A percentile compares a stretch with the other conserved stretches of the same genome.
These are phyloP conservation scores for Venturia oleaginea DNA, from an alignment of 2,329 filamentous ascomycete genomes.

Conservation along the genomic window DNA sequence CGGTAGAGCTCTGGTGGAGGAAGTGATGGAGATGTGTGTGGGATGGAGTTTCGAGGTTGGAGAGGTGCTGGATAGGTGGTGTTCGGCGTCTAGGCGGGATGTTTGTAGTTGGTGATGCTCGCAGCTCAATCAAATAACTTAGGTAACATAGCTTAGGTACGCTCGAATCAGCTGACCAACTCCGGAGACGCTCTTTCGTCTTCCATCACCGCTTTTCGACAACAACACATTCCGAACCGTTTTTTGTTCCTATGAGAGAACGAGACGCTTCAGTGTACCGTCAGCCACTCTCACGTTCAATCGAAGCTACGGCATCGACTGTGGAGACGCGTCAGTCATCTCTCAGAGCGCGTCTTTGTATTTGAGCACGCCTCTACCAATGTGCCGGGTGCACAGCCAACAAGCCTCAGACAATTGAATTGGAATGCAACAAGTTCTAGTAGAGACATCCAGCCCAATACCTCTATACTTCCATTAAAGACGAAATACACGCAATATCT, in stretches of 20 bases:
- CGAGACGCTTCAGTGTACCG: background rate
- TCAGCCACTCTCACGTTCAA: background rate
- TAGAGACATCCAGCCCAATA: background rate
- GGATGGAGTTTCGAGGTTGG: background rate
- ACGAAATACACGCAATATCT: background rate
- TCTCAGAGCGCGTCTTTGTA: background rate
- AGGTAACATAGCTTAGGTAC: background rate
- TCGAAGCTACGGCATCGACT: background rate
- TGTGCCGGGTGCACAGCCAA: too few species aligned
- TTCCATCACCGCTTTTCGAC: background rate
- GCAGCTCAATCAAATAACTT: background rate
- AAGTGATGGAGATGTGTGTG: background rate
- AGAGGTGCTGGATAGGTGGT: background rate
- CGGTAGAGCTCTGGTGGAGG: background rate
- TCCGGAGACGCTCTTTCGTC: background rate
- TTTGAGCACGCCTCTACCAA: too few species aligned
- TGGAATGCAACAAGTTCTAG: too few species aligned
- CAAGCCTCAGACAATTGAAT: too few species aligned
- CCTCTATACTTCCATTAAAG: background rate
- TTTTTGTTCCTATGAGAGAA: background rate
- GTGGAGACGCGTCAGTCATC: background rate
- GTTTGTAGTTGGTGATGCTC: conserved; percentile 3
- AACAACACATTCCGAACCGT: background rate
- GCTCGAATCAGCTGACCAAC: background rate
- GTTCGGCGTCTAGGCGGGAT: background rate